Evolutionary conservation across 2,329 filamentous ascomycete genomes (phyloP), one percentile per base, ranked within the genome.

Genomic region (Chaetomiaceae sp.): DNA sequence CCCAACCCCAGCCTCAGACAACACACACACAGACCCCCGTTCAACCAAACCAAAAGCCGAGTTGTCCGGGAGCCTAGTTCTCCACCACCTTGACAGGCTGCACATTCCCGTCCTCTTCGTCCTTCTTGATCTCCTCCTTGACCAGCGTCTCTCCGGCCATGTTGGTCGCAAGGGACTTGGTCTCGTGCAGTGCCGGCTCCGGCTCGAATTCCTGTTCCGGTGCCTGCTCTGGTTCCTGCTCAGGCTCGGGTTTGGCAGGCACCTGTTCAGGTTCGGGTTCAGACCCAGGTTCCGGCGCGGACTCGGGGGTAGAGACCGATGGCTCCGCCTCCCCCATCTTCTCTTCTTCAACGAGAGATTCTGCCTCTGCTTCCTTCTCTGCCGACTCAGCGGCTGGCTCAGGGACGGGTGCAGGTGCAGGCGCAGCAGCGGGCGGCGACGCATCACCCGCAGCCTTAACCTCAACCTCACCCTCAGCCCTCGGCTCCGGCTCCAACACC

Each of bases 141-240:
- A 73, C 56, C n/a, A 75, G 63, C 27, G 68, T 66, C 60, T 74
- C 73, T 2, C 73, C 73, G 6, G 72, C 73, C 44, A 63, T 69
- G 55, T 75, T 73, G 10, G 67, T 62, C 20, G 63, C 70, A 16
- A 73, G 61, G 0, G 69, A 69, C 61, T 73, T 69, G 17, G 55
- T 44, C 27, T 60, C 60, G 10, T 10, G 25, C 25, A 25, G 23
- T 25, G n/a, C n/a, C n/a, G n/a, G n/a, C n/a, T n/a, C n/a, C n/a
- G n/a, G n/a, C n/a, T n/a, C n/a, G n/a, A n/a, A n/a, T n/a, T n/a
- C n/a, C 23, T 25, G 23, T 25, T 25, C 5, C 23, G 5, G 23
- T 13, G 14, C 20, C 38, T 56, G 50, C 25, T 53, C 41, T 12
- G 31, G 31, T 13, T 44, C 41, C 4, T 33, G n/a, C 16, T 46